Evolutionary conservation across 495 filamentous ascomycete species (phyloP).

Genomic region (Zalerion maritima): DNA sequence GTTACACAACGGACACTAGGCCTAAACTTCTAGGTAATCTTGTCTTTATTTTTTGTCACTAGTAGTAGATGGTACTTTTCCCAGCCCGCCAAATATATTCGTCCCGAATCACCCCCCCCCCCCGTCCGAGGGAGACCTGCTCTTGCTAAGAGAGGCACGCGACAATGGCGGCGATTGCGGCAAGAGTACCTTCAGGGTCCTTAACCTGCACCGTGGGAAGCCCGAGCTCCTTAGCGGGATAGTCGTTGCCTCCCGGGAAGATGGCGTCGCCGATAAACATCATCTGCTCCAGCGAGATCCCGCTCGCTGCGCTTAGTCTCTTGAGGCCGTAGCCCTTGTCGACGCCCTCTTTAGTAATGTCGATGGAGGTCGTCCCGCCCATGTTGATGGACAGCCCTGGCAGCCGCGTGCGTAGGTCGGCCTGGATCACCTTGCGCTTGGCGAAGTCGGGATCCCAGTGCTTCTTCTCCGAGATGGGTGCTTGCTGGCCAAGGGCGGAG

Average conservation of each 20-base stretch:
- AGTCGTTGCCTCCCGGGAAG: slow-evolving; percentile 15
- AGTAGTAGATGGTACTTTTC: too few species aligned
- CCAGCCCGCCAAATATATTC: too few species aligned
- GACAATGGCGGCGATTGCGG: slow-evolving; percentile 6
- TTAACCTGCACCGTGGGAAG: slow-evolving; percentile 12
- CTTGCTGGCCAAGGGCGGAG: slow-evolving; percentile 15
- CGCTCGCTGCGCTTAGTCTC: slow-evolving; percentile 10
- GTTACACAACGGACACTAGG: too few species aligned
- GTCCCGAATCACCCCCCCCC: too few species aligned
- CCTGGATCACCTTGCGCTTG: slow-evolving; percentile 13
- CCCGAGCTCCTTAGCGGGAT: slow-evolving; percentile 12
- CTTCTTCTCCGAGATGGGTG: slow-evolving; percentile 10
- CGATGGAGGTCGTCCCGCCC: slow-evolving; percentile 15
- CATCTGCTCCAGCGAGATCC: slow-evolving; percentile 12
- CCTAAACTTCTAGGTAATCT: too few species aligned
- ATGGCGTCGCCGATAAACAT: slow-evolving; percentile 16
- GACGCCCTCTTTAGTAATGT: slow-evolving; percentile 13
- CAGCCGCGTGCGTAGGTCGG: slow-evolving; percentile 9
- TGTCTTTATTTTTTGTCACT: too few species aligned
- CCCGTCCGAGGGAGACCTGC: too few species aligned
- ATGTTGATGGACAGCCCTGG: slow-evolving; percentile 14
- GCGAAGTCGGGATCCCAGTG: slow-evolving; percentile 13
- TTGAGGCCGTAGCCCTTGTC: slow-evolving; percentile 15
- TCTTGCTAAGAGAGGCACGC: slow-evolving; percentile 3
- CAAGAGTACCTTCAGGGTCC: slow-evolving; percentile 13